Evolutionary conservation across 1,284 basidiomycete species (phyloP).

Genomic region (Ustilago cynodontis): DNA sequence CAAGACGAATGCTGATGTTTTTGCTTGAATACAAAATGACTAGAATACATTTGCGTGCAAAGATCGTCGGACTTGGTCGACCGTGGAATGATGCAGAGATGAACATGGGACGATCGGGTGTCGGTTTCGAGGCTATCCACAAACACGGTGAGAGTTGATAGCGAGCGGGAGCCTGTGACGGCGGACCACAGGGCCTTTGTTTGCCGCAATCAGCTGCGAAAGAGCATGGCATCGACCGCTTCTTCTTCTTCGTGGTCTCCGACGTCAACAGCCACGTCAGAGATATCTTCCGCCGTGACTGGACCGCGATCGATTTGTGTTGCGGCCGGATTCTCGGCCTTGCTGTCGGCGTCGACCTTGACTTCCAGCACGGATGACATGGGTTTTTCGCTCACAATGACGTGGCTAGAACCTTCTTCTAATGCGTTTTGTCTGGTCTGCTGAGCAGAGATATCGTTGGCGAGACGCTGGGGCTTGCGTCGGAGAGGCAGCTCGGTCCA

Average conservation of each 20-base stretch:
- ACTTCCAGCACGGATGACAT: no score
- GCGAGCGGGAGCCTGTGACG: not conserved
- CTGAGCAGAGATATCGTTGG: not conserved
- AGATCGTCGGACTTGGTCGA: not conserved
- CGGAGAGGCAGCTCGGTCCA: constrained; percentile 62
- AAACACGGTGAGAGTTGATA: not conserved
- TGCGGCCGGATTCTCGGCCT: not conserved
- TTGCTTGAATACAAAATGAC: not conserved
- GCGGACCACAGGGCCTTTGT: not conserved
- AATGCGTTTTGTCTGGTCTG: not conserved
- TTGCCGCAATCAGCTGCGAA: constrained; percentile 1
- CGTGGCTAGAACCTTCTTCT: not conserved
- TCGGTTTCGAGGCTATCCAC: not conserved
- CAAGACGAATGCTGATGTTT: not conserved
- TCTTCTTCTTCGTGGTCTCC: constrained; percentile 21
- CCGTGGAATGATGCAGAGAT: not conserved
- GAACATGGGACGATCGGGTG: no score
- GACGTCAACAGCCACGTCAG: not conserved
- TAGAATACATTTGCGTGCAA: constrained; percentile 9
- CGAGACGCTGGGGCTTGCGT: constrained; percentile 29
- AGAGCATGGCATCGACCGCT: constrained; percentile 22
- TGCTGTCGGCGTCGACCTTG: not conserved
- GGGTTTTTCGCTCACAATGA: not conserved
- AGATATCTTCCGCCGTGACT: not conserved
- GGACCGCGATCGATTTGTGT: not conserved